Evolutionary conservation across 225 moss, liverwort and hornwort species (phyloP).

Genomic region (Marchantia polymorpha): DNA sequence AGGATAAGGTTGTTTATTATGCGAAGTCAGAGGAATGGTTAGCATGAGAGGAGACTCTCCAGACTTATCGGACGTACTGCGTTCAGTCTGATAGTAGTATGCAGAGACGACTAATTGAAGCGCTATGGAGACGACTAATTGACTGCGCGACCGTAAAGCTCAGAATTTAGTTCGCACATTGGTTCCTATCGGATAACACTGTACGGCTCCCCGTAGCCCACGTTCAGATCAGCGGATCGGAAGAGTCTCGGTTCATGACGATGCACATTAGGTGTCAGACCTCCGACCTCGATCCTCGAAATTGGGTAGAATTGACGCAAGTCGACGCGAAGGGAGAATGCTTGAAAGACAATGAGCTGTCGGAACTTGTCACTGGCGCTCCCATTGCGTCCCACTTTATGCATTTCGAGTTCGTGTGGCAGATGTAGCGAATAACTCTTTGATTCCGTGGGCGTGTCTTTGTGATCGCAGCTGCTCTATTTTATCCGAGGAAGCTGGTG

Average conservation of each 20-base stretch:
- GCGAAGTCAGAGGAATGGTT: neutral
- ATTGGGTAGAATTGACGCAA: neutral
- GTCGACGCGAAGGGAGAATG: neutral
- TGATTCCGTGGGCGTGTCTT: neutral
- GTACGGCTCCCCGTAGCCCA: neutral
- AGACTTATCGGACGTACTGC: neutral
- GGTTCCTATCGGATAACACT: neutral
- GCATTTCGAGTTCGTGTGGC: neutral
- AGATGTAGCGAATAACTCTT: neutral
- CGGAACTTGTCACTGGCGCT: neutral
- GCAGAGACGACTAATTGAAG: neutral
- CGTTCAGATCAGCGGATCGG: neutral
- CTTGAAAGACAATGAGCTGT: neutral
- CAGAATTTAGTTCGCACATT: neutral
- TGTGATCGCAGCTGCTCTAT: conserved; percentile 21
- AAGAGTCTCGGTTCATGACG: neutral
- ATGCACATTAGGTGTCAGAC: neutral
- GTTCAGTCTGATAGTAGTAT: neutral
- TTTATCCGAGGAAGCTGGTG: conserved; percentile 18
- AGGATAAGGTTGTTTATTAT: neutral
- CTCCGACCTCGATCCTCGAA: neutral
- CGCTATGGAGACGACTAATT: neutral
- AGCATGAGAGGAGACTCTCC: neutral
- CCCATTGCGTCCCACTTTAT: neutral
- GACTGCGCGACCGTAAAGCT: neutral